Evolutionary conservation across 106 monocot species (phyloP), one percentile per base, ranked within the genome.

Genomic region (Allium cepa): DNA sequence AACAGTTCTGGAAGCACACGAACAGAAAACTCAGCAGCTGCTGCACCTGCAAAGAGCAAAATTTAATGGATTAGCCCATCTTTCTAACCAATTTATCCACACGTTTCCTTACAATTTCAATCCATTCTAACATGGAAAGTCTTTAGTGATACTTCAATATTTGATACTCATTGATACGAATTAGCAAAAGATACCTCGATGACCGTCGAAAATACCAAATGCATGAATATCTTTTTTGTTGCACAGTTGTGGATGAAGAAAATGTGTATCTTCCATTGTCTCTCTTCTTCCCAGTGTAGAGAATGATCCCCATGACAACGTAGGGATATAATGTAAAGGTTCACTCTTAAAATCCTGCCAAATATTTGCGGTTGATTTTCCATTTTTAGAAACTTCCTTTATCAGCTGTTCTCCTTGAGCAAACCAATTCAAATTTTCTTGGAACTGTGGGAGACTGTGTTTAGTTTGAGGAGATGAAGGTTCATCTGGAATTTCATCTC

Each of bases 151-250:
- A 36, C 36, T 55, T 12, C 53, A 55, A 2, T 55, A 2, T 2
- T 12, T 55, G 15, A 15, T 3, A 12, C 15, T 55, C 2, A 55
- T 6, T 55, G 53, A 8, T 55, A 55, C 3, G 53, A 55, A 55
- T 15, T 11, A 55, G 53, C 15, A 55, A 55, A 55, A 12, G 10
- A 62, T 59, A 99, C 93, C 99, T 85, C 99, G 76, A 76, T 99
- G 99, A 52, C 90, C 99, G 85, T 99, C 93, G 78, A 90, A 93
- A 77, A 99, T 87, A 28, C 99, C 99, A 80, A 99, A 90, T 10
- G 77, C 64, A 81, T 87, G 77, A 28, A 85, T 60, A 57, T 85
- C 79, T 61, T 85, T 74, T 62, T 84, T 72, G 69, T 79, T 75
- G 68, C 85, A 83, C 72, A 99, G 72, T 52, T 79, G 70, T 47